Evolutionary conservation across 2,329 filamentous ascomycete genomes (phyloP), one percentile per base, ranked within the genome.

Genomic region (Seiridium cupressi): DNA sequence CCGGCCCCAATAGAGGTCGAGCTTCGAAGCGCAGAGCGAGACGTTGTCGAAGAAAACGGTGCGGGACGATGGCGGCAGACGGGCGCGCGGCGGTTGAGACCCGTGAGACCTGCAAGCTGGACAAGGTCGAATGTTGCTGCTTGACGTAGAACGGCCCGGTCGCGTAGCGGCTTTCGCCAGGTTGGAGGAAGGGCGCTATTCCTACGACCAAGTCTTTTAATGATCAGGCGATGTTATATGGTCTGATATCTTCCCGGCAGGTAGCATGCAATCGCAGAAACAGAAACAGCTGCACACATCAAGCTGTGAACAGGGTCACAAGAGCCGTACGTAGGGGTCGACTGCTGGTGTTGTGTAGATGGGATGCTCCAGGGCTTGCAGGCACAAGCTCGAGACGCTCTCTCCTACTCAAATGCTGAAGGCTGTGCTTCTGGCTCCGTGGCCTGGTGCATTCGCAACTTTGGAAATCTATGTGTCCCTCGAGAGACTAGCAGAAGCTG

Each of bases 1-100:
- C 62, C 62, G 61, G 63, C 61, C 49, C 63, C 61, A 61, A 65
- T 66, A 64, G 63, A 63, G 65, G 57, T 53, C 35, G 32, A 53
- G 35, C 48, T 64, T 66, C 60, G 65, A 65, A 64, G 65, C 67
- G 69, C 68, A 68, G 62, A 65, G 56, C 60, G 40, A 59, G 57
- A 59, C 48, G 47, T 36, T 48, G 57, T 53, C 32, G 31, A 53
- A 53, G 38, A 38, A 38, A 54, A 59, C 49, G 40, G 57, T 44
- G 49, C 57, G 49, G 57, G 38, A 53, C 38, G 47, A 34, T 47
- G 56, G 56, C 56, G 36, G 56, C 56, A 59, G 49, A 53, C 47
- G 47, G 46, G 57, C 47, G 57, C 56, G 56, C 56, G 8, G 48
- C 47, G 57, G 57, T 54, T 51, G 48, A 35, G 57, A 46, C 42